Evolutionary conservation across 345 rosid species (phyloP).

Genomic region (Brassica incana): DNA sequence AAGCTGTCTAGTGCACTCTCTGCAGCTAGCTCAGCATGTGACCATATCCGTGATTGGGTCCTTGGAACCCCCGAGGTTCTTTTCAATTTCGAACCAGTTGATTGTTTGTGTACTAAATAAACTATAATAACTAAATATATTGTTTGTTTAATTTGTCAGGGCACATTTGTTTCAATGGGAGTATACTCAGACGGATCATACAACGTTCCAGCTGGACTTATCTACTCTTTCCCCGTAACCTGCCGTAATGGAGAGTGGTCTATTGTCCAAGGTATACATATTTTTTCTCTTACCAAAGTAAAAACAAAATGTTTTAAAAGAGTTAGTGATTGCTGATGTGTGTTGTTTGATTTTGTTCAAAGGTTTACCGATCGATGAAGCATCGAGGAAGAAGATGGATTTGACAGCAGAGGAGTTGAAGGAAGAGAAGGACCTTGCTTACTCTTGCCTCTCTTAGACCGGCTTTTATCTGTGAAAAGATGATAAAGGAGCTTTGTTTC

Average conservation of each 20-base stretch:
- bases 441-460: conserved; percentile 82
- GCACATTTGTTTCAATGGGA: conserved; percentile 99
- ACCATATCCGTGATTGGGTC: conserved; percentile 98
- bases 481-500: conserved; percentile 4
- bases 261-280: conserved; percentile 74
- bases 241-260: conserved; percentile 86
- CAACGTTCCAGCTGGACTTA: conserved; percentile 89
- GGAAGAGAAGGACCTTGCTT: conserved; percentile 94
- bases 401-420: conserved; percentile 76
- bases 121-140: not conserved
- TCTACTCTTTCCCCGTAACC: conserved; percentile 96
- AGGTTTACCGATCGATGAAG: conserved; percentile 82
- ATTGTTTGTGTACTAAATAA: not conserved
- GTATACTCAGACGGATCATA: conserved; percentile 98
- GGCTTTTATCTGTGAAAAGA: not conserved
- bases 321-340: not conserved
- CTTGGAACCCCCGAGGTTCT: conserved; percentile 93
- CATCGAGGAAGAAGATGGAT: conserved; percentile 95
- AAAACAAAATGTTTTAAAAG: not conserved
- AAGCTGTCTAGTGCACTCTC: conserved; percentile 95
- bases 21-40: conserved; percentile 98
- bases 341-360: conserved; percentile 8
- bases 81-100: not conserved
- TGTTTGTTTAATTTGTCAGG: conserved; percentile 43
- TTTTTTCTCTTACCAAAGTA: not conserved